Evolutionary conservation across 768 basidiomycete species (phyloP), one percentile per base, ranked within the genome.

Genomic region (Cystobasidium onofrii): DNA sequence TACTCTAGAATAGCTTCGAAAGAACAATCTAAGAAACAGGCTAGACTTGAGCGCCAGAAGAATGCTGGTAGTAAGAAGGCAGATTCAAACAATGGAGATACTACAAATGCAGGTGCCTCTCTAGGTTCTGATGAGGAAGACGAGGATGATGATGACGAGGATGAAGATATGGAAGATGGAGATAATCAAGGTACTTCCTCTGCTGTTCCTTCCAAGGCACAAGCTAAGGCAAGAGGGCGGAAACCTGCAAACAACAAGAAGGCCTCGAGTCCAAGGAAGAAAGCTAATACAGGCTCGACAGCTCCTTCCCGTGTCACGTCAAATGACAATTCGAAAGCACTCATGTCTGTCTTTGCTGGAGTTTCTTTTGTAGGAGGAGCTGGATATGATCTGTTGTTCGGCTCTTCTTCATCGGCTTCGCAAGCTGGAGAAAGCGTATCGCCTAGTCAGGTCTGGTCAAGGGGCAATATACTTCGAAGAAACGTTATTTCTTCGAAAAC

Each of bases 11-110:
- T 36, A 4, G 27, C 69, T 20, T 7, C 54, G 3, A 71, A 71
- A 78, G 81, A 82, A 36, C 87, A 89, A 77, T 91, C 90, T 89
- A 81, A 80, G 63, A 86, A 85, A 73, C 84, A 83, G 50, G 39
- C 39, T 60, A 57, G 44, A 62, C 90, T 90, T 79, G 91, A 90
- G 23, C 89, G 90, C 0, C 74, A 73, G 23, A 66, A 41, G 9
- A 55, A 52, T 10, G 75, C 34, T 1, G 73, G 57, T 0, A 73
- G 55, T n/a, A 70, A 44, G 1, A 75, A 76, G 12, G 86, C 83
- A 71, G 89, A 90, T 72, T 88, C 89, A 77, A 77, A 82, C 31
- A 81, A 81, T 69, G 80, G 69, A 25, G 77, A 71, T 36, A 66
- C 70, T 57, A 73, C 74, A 20, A 70, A 25, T 29, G 75, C 75